These are phyloP conservation scores for Grigorovia jiainica DNA, from an alignment of 805 yeast species.

Conservation along the genomic window DNA sequence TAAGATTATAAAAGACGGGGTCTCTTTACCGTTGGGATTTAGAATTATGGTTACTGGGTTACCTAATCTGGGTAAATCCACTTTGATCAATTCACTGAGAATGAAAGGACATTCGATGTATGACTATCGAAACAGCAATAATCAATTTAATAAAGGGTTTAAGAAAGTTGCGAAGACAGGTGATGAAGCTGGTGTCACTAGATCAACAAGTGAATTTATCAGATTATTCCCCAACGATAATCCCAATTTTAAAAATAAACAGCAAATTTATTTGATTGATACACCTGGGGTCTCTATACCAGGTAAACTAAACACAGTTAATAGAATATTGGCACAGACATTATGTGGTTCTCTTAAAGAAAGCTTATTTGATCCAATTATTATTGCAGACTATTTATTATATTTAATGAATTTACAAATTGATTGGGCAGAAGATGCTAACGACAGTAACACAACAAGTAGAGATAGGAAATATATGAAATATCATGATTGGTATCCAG, in stretches of 20 bases:
- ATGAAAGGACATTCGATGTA: conserved; percentile 27
- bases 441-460: background rate
- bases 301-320: conserved; percentile 40
- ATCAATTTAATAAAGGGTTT: conserved; percentile 11
- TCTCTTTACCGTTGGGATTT: conserved; percentile 79
- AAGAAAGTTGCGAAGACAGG: conserved; percentile 78
- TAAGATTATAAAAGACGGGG: conserved; percentile 29
- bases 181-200: conserved; percentile 83
- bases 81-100: conserved; percentile 69
- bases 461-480: background rate
- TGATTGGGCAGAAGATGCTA: conserved; percentile 21
- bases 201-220: conserved; percentile 67
- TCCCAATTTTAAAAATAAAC: conserved; percentile 19
- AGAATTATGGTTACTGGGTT: conserved; percentile 75
- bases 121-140: conserved; percentile 2
- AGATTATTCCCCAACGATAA: conserved; percentile 31
- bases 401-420: conserved; percentile 57
- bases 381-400: conserved; percentile 77
- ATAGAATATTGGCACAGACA: conserved; percentile 66
- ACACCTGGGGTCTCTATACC: conserved; percentile 93
- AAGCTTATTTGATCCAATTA: conserved; percentile 66
- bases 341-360: conserved; percentile 68
- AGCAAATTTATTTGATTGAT: conserved; percentile 61
- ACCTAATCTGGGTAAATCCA: conserved; percentile 97
- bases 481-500: conserved; percentile 9